Percentiles rank a stretch among this genome's conserved stretches.
These are phyloP conservation scores for Cercospora sojina DNA, from an alignment of 2,329 filamentous ascomycete species.

Conservation along the genomic window DNA sequence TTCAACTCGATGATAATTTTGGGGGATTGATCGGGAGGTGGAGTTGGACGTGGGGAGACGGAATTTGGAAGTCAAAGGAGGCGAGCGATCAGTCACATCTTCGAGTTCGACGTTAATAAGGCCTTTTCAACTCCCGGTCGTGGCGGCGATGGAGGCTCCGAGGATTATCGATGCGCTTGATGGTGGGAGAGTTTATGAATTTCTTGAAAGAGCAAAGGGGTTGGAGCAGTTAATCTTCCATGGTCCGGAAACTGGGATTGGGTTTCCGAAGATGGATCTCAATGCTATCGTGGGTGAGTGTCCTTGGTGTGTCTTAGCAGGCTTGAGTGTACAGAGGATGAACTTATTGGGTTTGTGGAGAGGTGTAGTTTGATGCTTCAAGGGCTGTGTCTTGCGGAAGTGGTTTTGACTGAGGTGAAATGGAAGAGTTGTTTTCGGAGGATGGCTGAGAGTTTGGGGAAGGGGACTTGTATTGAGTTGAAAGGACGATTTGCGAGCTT, in stretches of 20 bases:
- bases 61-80: background rate
- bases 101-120: background rate
- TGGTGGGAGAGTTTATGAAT: background rate
- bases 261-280: background rate
- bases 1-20: background rate
- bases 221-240: background rate
- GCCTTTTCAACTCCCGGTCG: background rate
- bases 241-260: background rate
- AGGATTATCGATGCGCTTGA: background rate
- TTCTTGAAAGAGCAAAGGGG: background rate
- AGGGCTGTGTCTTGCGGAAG: background rate
- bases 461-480: background rate
- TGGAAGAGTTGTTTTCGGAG: background rate
- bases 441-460: background rate
- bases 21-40: background rate
- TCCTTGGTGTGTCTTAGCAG: background rate
- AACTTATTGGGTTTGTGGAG: background rate
- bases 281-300: background rate
- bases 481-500: background rate
- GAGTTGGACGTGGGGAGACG: background rate
- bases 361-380: background rate
- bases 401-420: background rate
- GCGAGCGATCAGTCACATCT: background rate
- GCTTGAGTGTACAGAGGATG: background rate
- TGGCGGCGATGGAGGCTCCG: background rate